These are phyloP conservation scores for Chenopodium album DNA, from an alignment of 148 eudicot genomes.

Conservation along the genomic window DNA sequence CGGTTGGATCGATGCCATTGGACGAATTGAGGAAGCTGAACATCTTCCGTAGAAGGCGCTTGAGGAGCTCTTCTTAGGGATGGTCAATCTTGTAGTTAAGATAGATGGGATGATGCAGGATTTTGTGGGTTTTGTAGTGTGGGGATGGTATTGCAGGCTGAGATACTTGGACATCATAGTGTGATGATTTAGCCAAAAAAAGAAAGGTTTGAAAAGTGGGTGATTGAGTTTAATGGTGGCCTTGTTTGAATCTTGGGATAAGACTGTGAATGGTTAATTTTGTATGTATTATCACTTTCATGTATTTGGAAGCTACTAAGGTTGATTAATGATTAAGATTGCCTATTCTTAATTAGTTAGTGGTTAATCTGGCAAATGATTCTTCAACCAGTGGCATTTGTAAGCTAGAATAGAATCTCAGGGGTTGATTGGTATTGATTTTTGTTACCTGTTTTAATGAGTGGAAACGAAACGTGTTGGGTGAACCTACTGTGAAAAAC, in stretches of 20 bases:
- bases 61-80: constrained; percentile 8
- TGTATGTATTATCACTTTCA: constrained; percentile 20
- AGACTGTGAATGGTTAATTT: constrained; percentile 32
- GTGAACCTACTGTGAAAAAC: no score
- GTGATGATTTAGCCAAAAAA: background rate
- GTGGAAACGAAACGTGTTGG: no score
- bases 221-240: constrained; percentile 14
- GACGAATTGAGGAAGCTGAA: background rate
- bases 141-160: constrained; percentile 41
- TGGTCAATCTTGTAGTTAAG: constrained; percentile 16
- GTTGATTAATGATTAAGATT: constrained; percentile 6
- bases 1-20: constrained; percentile 44
- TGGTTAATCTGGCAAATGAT: background rate
- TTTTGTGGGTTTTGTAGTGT: constrained; percentile 27
- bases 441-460: no score
- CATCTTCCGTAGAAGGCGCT: constrained; percentile 20
- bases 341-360: background rate
- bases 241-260: constrained; percentile 29
- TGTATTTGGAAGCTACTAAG: background rate
- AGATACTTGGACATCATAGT: constrained; percentile 60
- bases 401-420: background rate
- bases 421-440: background rate
- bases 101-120: constrained; percentile 14
- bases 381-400: background rate
- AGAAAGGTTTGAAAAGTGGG: background rate